Evolutionary conservation across 331 rosid species (phyloP).

Genomic region (Pyracantha coccinea): DNA sequence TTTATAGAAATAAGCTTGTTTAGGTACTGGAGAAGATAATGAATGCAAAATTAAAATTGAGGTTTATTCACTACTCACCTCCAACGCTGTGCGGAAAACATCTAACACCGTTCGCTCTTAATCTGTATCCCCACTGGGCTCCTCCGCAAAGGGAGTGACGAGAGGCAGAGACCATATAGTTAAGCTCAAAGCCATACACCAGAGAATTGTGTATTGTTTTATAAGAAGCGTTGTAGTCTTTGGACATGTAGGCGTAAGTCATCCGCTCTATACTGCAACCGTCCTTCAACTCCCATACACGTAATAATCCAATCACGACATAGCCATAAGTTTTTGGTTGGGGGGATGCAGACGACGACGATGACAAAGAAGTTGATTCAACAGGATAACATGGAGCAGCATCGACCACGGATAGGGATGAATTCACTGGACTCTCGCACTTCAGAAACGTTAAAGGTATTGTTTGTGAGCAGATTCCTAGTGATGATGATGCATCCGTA

Average conservation of each 20-base stretch:
- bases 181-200: background rate
- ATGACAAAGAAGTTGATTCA: background rate
- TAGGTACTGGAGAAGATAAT: no score
- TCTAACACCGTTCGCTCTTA: no score
- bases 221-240: background rate
- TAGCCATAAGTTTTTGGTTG: background rate
- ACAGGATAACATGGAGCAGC: background rate
- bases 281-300: background rate
- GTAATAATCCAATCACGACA: background rate
- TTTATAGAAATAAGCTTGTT: no score
- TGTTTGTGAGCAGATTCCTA: no score
- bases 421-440: background rate
- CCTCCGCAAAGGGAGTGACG: no score
- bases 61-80: no score
- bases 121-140: no score
- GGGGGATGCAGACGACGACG: background rate
- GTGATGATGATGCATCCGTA: no score
- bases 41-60: no score
- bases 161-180: no score
- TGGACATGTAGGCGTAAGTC: background rate
- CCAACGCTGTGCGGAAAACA: no score
- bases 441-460: background rate
- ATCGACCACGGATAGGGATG: background rate
- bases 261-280: background rate
- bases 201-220: background rate